Evolutionary conservation across 306 rosid species (phyloP), one percentile per base, ranked within the genome.

Genomic region (Trifolium fragiferum): DNA sequence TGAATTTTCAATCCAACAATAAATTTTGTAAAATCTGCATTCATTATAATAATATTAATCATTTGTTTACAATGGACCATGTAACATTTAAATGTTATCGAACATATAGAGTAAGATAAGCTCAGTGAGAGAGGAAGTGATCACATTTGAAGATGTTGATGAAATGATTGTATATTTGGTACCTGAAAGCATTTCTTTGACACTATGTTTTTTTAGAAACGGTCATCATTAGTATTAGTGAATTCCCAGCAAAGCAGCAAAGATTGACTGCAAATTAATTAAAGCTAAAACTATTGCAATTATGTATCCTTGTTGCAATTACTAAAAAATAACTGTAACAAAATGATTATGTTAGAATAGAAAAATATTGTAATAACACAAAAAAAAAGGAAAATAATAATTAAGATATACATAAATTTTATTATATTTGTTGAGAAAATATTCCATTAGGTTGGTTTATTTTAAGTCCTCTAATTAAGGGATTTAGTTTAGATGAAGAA

Each of bases 181-280:
- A 73, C 84, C 78, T 58, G 15, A 80, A 51, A 41, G 46, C 74
- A 74, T 80, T 72, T 77, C 20, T 68, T 59, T 66, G 80, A 70
- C 78, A 78, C 60, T 18, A 82, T 23, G 66, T 66, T 76, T 76
- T 78, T 73, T 58, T 53, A 66, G 68, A 61, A 83, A 68, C 37
- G 47, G 50, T 27, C 68, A 81, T 86, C 71, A 78, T 83, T 78
- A 64, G 60, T 27, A 78, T 68, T 59, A 76, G 78, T 78, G 82
- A 81, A 81, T 6, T 60, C 81, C 76, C 86, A 78, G 64, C 81
- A 78, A 35, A 77, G 81, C 70, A 75, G 76, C 78, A 84, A 84
- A 50, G 78, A 83, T 84, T 81, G 85, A 84, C 85, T 65, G 73
- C 47, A 81, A 76, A 74, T 81, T 78, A 76, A 74, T 81, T 78